Percentiles rank a stretch among this genome's conserved stretches.
phyloP scores from a whole-genome alignment of 495 filamentous ascomycete species.

The Neurospora intermedia region DNA sequence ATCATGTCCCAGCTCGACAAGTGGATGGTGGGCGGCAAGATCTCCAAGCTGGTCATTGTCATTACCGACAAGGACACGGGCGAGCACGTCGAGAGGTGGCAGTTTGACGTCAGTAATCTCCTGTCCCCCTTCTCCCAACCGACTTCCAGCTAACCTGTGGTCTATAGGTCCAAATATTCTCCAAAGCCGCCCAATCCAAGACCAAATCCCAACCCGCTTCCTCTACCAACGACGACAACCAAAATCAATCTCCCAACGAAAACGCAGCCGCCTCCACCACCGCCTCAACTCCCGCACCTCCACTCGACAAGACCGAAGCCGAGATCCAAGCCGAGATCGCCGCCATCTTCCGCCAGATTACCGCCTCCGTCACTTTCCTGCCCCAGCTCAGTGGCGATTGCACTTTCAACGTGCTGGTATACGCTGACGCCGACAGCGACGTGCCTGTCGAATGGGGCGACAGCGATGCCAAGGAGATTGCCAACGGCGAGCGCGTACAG shows the following conservation, averaged over 20 bases:
- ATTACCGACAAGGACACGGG: constrained; percentile 94
- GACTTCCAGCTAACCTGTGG: neutral
- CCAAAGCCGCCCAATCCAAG: constrained; percentile 36
- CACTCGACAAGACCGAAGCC: constrained; percentile 68
- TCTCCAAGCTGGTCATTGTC: constrained; percentile 91
- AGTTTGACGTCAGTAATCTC: constrained; percentile 70
- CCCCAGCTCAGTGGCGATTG: constrained; percentile 87
- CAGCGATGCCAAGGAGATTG: constrained; percentile 95
- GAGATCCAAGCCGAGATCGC: constrained; percentile 95
- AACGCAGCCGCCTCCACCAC: constrained; percentile 34
- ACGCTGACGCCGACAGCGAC: constrained; percentile 92
- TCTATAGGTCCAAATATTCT: constrained; percentile 55
- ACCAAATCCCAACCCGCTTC: constrained; percentile 24
- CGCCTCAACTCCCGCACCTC: constrained; percentile 19
- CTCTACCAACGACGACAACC: constrained; percentile 24
- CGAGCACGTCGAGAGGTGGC: constrained; percentile 93
- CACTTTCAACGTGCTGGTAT: constrained; percentile 97
- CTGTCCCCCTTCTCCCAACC: neutral
- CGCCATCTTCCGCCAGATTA: constrained; percentile 93
- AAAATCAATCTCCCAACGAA: neutral
- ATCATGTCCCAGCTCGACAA: constrained; percentile 93
- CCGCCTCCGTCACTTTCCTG: constrained; percentile 91
- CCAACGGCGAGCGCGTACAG: constrained; percentile 90
- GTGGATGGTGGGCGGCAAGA: constrained; percentile 95
- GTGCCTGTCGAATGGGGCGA: constrained; percentile 98